Evolutionary conservation across 192 early-diverging fungal genomes (phyloP), one percentile per base, ranked within the genome.

Genomic region (Lunasporangiospora selenospora): DNA sequence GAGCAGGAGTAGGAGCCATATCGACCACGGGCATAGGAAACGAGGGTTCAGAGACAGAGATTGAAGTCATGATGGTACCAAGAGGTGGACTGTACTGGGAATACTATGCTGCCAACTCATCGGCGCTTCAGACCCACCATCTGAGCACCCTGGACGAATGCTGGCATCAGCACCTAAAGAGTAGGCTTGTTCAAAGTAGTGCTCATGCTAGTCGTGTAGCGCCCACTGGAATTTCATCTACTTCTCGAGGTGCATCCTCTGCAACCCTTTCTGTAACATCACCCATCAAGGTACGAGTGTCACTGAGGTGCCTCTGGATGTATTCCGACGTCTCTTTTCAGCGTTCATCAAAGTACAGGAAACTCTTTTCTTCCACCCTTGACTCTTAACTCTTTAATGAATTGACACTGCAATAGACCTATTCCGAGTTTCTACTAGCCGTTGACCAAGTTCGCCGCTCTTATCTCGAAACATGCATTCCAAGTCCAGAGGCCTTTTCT

Each of bases 381-480:
- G 2, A 7, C 9, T 36, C 6, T n/a, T 8, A 1, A 10, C 9
- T 23, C 47, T 30, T 49, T 4, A n/a, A 52, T 13, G 4, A 39
- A 41, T 6, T 26, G 37, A 10, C 8, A 23, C 15, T 18, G 16
- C 21, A 12, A 23, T 44, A 71, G 67, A 50, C 48, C 23, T 49
- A 51, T 12, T 8, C 58, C 3, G 51, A 50, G 24, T 71, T 71
- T 18, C 30, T 71, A 8, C n/a, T 30, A 12, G 53, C 53, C 0
- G 58, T 61, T 0, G 67, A 71, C 44, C 58, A 44, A 30, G 58
- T 71, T 2, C 67, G 67, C 15, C 37, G 46, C 37, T 33, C 16
- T 1, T 71, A 56, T 7, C 9, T 71, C 9, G 58, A 71, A 33
- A 71, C 38, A 3, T 62, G 67, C 21, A 71, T 71, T 16, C 67